Evolutionary conservation across 176 grass and related monocot species (phyloP), one percentile per base, ranked within the genome.

Genomic region (Pontederia crassipes): DNA sequence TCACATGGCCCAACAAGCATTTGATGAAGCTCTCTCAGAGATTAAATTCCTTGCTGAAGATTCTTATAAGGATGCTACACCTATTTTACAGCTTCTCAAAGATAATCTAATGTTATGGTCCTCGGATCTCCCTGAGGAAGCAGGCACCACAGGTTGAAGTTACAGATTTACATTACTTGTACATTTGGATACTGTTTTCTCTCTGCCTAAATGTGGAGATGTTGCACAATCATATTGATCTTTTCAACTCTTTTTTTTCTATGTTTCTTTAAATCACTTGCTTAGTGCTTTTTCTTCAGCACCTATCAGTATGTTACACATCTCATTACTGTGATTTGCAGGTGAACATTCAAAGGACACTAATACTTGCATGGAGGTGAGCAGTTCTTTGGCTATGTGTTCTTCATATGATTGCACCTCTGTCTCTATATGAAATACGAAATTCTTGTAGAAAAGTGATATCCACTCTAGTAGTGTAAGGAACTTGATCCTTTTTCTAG

Each of bases 51-150:
- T 76, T 55, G 61, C 67, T 45, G 83, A 80, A 45, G 82, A 79
- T 0, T 68, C 24, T 60, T 77, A 84, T 69, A 79, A 79, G 11
- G 83, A 90, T 24, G 87, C 75, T 72, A 56, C 62, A 68, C 48
- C 87, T 69, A 84, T 90, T 70, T 77, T 95, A 54, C 77, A 89
- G 57, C 69, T 90, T 76, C 61, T 95, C 60, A 81, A 74, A 72
- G 83, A 87, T 61, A 95, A 90, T 72, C 57, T 89, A 49, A 58
- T 65, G 58, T 68, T 89, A 62, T 95, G 90, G 86, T 81, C 40
- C 2, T 62, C 78, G 17, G 72, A 87, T 61, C 17, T 59, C 40
- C 18, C 78, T 62, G 74, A 57, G 32, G 72, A 64, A 72, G 81
- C 80, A 68, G 46, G 46, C 40, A 61, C 12, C 1, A 10, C 28